Evolutionary conservation across 2,329 filamentous ascomycete species (phyloP).

Genomic region (Phoma sp.): DNA sequence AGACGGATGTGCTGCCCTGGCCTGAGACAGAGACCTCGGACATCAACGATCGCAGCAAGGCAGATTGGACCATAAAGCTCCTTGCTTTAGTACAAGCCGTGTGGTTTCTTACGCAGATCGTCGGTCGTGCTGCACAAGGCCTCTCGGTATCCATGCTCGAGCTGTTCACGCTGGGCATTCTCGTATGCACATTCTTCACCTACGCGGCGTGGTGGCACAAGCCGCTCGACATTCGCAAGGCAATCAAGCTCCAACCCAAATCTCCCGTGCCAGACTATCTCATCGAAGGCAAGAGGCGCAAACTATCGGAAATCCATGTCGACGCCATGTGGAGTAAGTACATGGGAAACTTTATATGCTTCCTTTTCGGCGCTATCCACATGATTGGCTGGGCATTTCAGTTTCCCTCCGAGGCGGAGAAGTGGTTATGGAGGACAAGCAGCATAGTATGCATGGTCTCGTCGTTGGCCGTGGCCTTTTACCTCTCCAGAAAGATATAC

Average conservation of each 20-base stretch:
- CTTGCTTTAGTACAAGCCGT: not conserved
- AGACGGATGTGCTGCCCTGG: not conserved
- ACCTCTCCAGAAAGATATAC: no score
- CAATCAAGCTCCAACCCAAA: no score
- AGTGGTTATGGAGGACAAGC: slow-evolving; percentile 20
- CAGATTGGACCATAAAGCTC: not conserved
- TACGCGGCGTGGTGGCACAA: slow-evolving; percentile 24
- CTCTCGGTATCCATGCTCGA: slow-evolving; percentile 24
- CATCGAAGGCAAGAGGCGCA: no score
- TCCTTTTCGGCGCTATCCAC: not conserved
- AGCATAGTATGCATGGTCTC: slow-evolving; percentile 4
- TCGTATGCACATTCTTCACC: slow-evolving; percentile 19
- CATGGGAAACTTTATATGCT: no score
- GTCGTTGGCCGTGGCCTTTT: no score
- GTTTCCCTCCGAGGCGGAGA: slow-evolving; percentile 2
- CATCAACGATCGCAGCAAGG: not conserved
- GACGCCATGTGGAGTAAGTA: no score
- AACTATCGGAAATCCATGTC: no score
- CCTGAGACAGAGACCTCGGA: not conserved
- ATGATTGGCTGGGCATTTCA: not conserved
- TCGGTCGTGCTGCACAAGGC: slow-evolving; percentile 7
- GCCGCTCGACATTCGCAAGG: slow-evolving; percentile 24
- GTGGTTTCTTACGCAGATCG: not conserved
- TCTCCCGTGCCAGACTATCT: no score
- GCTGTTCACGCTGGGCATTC: slow-evolving; percentile 26